These are phyloP conservation scores for Azolla pinnata DNA, from an alignment of 75 land plant species.

Conservation along the genomic window DNA sequence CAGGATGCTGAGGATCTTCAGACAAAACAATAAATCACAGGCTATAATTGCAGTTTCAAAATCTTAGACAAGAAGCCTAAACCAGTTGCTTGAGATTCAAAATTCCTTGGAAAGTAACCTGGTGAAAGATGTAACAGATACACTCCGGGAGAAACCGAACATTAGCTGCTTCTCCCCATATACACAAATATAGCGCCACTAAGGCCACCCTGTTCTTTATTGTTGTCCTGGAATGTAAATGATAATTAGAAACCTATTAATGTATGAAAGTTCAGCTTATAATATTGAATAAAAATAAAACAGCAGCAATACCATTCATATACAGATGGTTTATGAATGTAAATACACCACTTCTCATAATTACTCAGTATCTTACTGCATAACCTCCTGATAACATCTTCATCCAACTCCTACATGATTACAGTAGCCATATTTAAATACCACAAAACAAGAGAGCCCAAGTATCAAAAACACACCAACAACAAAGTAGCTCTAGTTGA, in stretches of 20 bases:
- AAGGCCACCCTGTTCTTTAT: background rate
- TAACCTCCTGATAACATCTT: background rate
- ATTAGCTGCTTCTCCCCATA: conserved; percentile 8
- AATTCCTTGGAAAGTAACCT: too few species aligned
- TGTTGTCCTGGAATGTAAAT: background rate
- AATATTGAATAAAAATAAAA: background rate
- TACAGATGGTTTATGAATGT: background rate
- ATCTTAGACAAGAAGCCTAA: too few species aligned
- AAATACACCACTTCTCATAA: conserved; percentile 1
- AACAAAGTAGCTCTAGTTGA: too few species aligned
- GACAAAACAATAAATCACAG: too few species aligned
- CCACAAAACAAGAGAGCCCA: background rate
- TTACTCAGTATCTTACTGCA: background rate
- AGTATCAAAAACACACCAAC: background rate
- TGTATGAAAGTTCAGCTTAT: background rate
- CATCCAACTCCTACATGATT: background rate
- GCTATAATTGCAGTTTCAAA: too few species aligned
- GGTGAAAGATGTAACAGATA: conserved; percentile 4
- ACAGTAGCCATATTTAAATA: background rate
- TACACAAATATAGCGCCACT: background rate
- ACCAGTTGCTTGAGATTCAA: too few species aligned
- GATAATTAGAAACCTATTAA: background rate
- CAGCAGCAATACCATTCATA: background rate
- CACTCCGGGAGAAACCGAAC: conserved; percentile 4
- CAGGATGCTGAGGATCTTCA: too few species aligned